Percentiles rank a stretch among this genome's conserved stretches.
phyloP scores from a whole-genome alignment of 176 grass and related monocot species.

The Hyparrhenia diplandra region DNA sequence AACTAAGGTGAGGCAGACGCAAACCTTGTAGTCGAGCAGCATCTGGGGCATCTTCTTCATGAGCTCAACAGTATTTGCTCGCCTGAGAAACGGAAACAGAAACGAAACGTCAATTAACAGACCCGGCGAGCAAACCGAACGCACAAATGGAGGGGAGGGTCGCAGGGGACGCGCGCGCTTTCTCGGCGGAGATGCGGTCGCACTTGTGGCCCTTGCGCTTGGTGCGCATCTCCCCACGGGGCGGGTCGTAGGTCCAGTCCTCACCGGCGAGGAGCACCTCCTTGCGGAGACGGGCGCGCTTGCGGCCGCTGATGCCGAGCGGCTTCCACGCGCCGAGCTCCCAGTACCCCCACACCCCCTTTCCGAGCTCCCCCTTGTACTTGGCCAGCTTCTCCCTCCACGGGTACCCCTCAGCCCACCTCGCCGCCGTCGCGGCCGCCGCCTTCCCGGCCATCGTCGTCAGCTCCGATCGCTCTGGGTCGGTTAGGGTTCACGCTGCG shows the following conservation, averaged over 20 bases:
- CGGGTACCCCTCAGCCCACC: slow-evolving; percentile 43
- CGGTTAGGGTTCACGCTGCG: slow-evolving; percentile 7
- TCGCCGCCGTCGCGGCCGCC: slow-evolving; percentile 30
- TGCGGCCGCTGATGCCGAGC: slow-evolving; percentile 64
- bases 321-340: slow-evolving; percentile 95
- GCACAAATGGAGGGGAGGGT: neutral
- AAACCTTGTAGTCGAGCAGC: slow-evolving; percentile 80
- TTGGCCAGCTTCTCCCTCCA: slow-evolving; percentile 72
- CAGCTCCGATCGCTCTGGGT: neutral
- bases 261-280: slow-evolving; percentile 81
- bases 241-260: slow-evolving; percentile 45
- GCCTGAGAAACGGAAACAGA: neutral
- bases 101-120: neutral
- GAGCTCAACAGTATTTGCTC: slow-evolving; percentile 48
- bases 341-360: slow-evolving; percentile 91
- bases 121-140: neutral
- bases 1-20: neutral
- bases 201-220: slow-evolving; percentile 57
- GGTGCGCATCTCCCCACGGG: slow-evolving; percentile 53
- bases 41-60: slow-evolving; percentile 79
- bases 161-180: neutral
- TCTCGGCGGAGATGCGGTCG: slow-evolving; percentile 54
- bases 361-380: slow-evolving; percentile 52
- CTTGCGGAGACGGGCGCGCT: slow-evolving; percentile 81
- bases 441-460: slow-evolving; percentile 46